phyloP scores from a whole-genome alignment of 2,329 filamentous ascomycete species.

The Blastomyces gilchristii region DNA sequence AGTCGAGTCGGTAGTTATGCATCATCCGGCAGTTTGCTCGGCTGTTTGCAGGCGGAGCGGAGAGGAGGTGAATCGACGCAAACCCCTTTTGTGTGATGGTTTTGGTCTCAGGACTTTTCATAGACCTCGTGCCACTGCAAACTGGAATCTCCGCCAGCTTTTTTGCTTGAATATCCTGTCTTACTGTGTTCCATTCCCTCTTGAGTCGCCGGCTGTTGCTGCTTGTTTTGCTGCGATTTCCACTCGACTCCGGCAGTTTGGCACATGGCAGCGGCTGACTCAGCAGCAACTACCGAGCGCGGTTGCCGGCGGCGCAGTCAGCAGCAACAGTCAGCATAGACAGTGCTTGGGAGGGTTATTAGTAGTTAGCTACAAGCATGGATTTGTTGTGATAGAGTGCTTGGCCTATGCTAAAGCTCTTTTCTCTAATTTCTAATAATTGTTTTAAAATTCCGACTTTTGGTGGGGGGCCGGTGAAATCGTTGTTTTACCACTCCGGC shows the following conservation, averaged over 20 bases:
- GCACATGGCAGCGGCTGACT: not conserved
- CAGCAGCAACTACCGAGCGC: conserved; percentile 4
- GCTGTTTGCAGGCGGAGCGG: not conserved
- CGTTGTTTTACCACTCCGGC: too few species aligned
- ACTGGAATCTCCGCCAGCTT: not conserved
- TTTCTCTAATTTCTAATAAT: too few species aligned
- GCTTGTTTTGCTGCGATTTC: too few species aligned
- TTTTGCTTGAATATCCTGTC: not conserved
- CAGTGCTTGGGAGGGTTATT: too few species aligned
- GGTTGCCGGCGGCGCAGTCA: not conserved
- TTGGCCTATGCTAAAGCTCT: too few species aligned
- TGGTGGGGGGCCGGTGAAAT: too few species aligned
- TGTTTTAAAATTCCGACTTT: too few species aligned
- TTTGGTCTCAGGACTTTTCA: not conserved
- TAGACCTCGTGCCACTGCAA: not conserved
- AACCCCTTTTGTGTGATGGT: not conserved
- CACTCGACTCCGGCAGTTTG: not conserved
- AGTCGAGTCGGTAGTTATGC: too few species aligned
- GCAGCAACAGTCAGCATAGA: too few species aligned
- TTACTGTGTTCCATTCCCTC: not conserved
- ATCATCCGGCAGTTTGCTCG: not conserved
- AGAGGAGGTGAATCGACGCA: too few species aligned
- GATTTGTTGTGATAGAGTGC: too few species aligned
- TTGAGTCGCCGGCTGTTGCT: not conserved
- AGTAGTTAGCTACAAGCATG: too few species aligned